Evolutionary conservation across 2,329 filamentous ascomycete species (phyloP).

Genomic region (Pestalotiopsis sp.): DNA sequence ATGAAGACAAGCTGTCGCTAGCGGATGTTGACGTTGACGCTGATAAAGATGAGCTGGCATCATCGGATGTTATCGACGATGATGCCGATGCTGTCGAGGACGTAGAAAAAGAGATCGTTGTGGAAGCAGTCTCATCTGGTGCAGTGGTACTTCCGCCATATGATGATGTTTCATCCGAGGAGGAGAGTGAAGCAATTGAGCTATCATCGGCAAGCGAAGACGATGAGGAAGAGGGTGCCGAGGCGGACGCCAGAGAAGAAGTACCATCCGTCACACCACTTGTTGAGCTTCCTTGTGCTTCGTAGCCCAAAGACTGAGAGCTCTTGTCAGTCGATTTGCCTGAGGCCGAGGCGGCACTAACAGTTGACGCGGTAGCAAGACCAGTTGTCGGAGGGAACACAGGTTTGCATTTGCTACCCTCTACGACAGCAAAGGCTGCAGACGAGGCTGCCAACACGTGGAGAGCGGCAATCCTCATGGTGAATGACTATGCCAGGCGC

Average conservation of each 20-base stretch:
- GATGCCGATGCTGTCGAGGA: background rate
- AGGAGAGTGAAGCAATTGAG: background rate
- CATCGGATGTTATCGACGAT: too few relatives aligned
- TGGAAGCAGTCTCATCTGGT: background rate
- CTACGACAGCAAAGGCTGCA: background rate
- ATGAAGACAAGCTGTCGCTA: conserved; percentile 1
- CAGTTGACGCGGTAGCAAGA: background rate
- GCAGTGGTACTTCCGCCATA: background rate
- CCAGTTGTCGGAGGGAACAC: conserved; percentile 1
- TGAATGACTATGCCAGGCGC: background rate
- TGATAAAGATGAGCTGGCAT: too few relatives aligned
- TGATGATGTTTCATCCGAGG: background rate
- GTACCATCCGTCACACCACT: background rate
- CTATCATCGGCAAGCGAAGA: background rate
- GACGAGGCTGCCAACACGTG: background rate
- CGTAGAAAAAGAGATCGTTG: background rate
- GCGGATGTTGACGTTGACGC: background rate
- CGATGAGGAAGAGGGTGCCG: background rate
- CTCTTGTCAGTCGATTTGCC: background rate
- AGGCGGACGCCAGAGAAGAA: background rate
- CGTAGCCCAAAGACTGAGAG: background rate
- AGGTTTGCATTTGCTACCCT: background rate
- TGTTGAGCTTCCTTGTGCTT: background rate
- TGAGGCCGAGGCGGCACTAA: background rate
- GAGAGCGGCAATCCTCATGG: conserved; percentile 2